phyloP scores from a whole-genome alignment of 352 stramenopile species.

The Globisporangium cederbergense region DNA sequence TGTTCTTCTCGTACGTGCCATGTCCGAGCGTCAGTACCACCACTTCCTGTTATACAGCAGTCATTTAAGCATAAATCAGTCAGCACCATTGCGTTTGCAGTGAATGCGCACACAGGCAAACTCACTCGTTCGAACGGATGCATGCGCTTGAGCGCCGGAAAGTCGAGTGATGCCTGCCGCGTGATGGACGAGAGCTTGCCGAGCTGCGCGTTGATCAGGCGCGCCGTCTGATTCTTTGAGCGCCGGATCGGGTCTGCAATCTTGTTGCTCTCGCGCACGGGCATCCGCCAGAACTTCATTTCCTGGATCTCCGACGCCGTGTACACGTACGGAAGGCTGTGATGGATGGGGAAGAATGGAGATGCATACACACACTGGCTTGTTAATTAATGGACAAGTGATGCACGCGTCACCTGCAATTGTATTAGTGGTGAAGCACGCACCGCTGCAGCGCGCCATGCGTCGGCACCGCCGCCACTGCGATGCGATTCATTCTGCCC shows the following conservation, averaged over 20 bases:
- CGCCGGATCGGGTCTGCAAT: slow-evolving; percentile 78
- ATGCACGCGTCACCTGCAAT: background rate
- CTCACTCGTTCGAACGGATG: slow-evolving; percentile 78
- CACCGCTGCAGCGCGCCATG: slow-evolving; percentile 73
- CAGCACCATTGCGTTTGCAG: too few relatives aligned
- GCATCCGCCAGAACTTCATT: slow-evolving; percentile 84
- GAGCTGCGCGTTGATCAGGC: slow-evolving; percentile 80
- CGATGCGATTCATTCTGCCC: background rate
- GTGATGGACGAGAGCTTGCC: slow-evolving; percentile 71
- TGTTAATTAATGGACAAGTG: background rate
- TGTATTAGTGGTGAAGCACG: background rate
- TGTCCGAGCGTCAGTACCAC: slow-evolving; percentile 75
- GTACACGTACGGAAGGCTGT: slow-evolving; percentile 74
- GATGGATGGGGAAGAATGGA: background rate
- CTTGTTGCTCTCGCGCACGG: slow-evolving; percentile 70
- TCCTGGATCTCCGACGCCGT: slow-evolving; percentile 81
- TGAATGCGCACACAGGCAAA: slow-evolving; percentile 2
- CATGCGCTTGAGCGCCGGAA: slow-evolving; percentile 72
- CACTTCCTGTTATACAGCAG: slow-evolving; percentile 46
- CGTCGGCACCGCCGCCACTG: slow-evolving; percentile 30
- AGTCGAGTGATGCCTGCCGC: slow-evolving; percentile 64
- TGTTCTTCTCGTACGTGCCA: slow-evolving; percentile 64
- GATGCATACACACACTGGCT: background rate
- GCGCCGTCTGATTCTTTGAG: slow-evolving; percentile 77
- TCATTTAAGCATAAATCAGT: background rate